phyloP scores from a whole-genome alignment of 2,329 filamentous ascomycete species.

The Didymellaceae sp. region DNA sequence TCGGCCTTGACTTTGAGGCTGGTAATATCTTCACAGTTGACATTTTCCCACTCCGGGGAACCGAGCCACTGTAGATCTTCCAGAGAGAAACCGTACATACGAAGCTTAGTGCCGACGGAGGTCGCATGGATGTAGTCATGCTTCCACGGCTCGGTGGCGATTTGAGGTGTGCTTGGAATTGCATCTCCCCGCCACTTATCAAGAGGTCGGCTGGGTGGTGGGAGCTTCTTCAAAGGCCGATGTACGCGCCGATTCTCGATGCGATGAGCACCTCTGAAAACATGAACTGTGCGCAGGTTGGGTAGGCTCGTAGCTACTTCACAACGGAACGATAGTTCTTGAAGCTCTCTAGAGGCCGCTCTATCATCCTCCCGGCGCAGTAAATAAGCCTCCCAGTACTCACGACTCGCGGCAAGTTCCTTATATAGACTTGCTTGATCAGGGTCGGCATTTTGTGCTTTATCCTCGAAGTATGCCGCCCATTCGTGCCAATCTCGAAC shows the following conservation, averaged over 20 bases:
- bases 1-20: too few species aligned
- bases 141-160: too few species aligned
- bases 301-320: neutral
- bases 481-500: slow-evolving; percentile 19
- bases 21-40: too few species aligned
- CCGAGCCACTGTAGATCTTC: too few species aligned
- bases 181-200: slow-evolving; percentile 7
- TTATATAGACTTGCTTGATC: neutral
- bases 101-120: neutral
- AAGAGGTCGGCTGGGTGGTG: too few species aligned
- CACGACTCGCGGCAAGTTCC: slow-evolving; percentile 3
- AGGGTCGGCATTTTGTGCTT: neutral
- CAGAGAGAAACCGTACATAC: too few species aligned
- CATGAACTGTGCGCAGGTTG: neutral
- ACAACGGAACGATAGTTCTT: neutral
- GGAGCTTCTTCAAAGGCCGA: too few species aligned
- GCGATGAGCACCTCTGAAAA: neutral
- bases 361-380: slow-evolving; percentile 14
- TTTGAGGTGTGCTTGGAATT: too few species aligned
- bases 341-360: neutral
- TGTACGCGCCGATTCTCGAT: neutral
- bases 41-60: too few species aligned
- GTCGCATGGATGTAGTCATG: too few species aligned
- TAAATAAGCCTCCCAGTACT: slow-evolving; percentile 17
- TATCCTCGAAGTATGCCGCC: slow-evolving; percentile 6